Percentiles rank a stretch among this genome's conserved stretches.
These are phyloP conservation scores for Russula vinacea DNA, from an alignment of 768 basidiomycete species.

Conservation along the genomic window DNA sequence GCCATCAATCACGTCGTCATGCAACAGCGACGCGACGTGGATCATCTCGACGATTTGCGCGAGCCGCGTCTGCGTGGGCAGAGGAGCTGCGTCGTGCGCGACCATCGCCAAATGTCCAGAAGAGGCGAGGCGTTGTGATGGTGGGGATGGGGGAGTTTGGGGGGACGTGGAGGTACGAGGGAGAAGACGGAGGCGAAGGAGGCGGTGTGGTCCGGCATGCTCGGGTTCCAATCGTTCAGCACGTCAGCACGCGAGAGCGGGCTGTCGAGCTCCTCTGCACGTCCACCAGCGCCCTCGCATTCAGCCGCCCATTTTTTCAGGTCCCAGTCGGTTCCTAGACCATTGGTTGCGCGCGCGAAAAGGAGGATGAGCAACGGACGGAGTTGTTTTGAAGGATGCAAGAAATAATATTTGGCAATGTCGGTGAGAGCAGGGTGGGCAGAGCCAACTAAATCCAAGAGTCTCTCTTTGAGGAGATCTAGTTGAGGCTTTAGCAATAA, in stretches of 20 bases:
- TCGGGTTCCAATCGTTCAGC: conserved; percentile 88
- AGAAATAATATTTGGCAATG: conserved; percentile 90
- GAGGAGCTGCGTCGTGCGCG: conserved; percentile 43
- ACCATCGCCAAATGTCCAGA: conserved; percentile 37
- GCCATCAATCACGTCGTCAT: conserved; percentile 84
- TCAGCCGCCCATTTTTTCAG: conserved; percentile 58
- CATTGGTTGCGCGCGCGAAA: conserved; percentile 90
- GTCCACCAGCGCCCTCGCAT: conserved; percentile 53
- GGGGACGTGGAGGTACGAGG: conserved; percentile 50
- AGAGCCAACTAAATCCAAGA: conserved; percentile 78
- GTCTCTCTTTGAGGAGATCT: conserved; percentile 59
- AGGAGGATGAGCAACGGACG: conserved; percentile 87
- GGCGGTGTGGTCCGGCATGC: conserved; percentile 71
- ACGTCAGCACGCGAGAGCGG: conserved; percentile 78
- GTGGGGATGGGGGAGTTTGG: conserved; percentile 38
- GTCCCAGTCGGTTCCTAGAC: conserved; percentile 66
- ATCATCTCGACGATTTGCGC: conserved; percentile 99
- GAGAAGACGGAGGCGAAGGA: conserved; percentile 56
- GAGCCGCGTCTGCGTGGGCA: conserved; percentile 88
- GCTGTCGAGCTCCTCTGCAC: conserved; percentile 63
- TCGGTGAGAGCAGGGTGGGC: conserved; percentile 85
- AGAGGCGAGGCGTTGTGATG: conserved; percentile 34
- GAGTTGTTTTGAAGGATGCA: conserved; percentile 84
- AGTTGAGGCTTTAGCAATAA: conserved; percentile 72
- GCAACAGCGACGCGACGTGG: conserved; percentile 89